phyloP scores from a whole-genome alignment of 352 stramenopile genomes.

The Pythium scleroteichum region DNA sequence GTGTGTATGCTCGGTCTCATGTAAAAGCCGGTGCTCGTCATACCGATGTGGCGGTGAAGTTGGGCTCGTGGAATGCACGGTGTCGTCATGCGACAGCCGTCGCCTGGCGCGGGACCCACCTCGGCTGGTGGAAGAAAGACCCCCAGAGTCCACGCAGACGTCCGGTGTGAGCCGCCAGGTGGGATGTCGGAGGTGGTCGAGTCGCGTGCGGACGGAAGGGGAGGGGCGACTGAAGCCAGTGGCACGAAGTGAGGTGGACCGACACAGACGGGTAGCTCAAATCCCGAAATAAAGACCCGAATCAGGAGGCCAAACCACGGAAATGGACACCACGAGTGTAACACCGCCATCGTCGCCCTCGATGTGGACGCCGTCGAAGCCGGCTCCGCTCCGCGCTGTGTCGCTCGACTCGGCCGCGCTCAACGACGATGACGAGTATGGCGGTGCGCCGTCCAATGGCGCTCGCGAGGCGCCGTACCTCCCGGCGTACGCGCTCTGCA shows the following conservation, averaged over 20 bases:
- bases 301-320: slow-evolving; percentile 1
- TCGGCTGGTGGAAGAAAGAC: too few species aligned
- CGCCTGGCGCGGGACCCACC: too few species aligned
- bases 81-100: background rate
- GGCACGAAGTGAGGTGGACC: background rate
- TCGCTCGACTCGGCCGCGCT: slow-evolving; percentile 28
- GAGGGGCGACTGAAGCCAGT: background rate
- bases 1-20: background rate
- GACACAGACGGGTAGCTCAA: background rate
- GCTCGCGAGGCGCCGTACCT: slow-evolving; percentile 8
- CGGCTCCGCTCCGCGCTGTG: slow-evolving; percentile 24
- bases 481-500: slow-evolving; percentile 43
- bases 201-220: too few species aligned
- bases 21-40: background rate
- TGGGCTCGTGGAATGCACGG: too few species aligned
- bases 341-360: slow-evolving; percentile 10
- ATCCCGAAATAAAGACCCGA: background rate
- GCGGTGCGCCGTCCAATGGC: background rate
- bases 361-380: slow-evolving; percentile 21
- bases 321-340: background rate
- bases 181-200: too few species aligned
- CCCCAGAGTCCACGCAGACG: too few species aligned
- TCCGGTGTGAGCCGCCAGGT: too few species aligned
- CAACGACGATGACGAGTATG: slow-evolving; percentile 15
- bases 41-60: too few species aligned